These are phyloP conservation scores for Fagopyrum esculentum DNA, from an alignment of 148 eudicot species.

Conservation along the genomic window DNA sequence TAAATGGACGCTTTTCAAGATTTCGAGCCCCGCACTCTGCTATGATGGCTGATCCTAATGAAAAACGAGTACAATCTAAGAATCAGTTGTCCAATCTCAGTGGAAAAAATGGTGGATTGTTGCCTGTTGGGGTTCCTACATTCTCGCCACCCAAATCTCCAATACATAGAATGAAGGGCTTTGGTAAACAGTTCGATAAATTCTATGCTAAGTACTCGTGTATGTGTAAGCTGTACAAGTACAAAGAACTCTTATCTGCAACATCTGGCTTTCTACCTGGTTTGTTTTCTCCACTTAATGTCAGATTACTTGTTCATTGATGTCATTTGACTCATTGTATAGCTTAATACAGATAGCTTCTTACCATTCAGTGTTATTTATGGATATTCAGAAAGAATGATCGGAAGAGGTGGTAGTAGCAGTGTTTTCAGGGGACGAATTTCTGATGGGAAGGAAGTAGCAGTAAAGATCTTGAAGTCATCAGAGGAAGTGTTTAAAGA, in stretches of 20 bases:
- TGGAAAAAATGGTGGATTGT: slow-evolving; percentile 24
- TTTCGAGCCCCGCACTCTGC: slow-evolving; percentile 22
- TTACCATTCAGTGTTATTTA: not conserved
- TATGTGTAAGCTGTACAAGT: slow-evolving; percentile 60
- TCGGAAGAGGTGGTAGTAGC: slow-evolving; percentile 89
- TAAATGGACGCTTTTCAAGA: slow-evolving; percentile 24
- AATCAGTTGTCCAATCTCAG: not conserved
- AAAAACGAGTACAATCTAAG: slow-evolving; percentile 11
- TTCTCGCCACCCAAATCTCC: slow-evolving; percentile 35
- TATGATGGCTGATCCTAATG: slow-evolving; percentile 30
- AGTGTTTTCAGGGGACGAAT: slow-evolving; percentile 64
- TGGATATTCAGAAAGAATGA: slow-evolving; percentile 42
- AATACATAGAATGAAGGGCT: slow-evolving; percentile 17
- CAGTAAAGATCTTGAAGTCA: slow-evolving; percentile 72
- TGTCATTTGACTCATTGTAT: not conserved
- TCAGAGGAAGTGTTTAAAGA: slow-evolving; percentile 62
- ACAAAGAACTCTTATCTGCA: slow-evolving; percentile 55
- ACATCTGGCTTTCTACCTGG: slow-evolving; percentile 62
- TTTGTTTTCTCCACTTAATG: slow-evolving; percentile 24
- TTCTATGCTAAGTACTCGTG: slow-evolving; percentile 57
- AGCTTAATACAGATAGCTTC: not conserved
- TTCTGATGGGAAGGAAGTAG: slow-evolving; percentile 75
- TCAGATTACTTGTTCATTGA: not conserved
- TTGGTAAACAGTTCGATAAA: slow-evolving; percentile 52
- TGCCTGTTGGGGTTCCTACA: slow-evolving; percentile 25